Percentiles rank a stretch among this genome's conserved stretches.
Evolutionary conservation across 1,139 yeast species (phyloP).

Genomic region (Yamadazyma taylorii): DNA sequence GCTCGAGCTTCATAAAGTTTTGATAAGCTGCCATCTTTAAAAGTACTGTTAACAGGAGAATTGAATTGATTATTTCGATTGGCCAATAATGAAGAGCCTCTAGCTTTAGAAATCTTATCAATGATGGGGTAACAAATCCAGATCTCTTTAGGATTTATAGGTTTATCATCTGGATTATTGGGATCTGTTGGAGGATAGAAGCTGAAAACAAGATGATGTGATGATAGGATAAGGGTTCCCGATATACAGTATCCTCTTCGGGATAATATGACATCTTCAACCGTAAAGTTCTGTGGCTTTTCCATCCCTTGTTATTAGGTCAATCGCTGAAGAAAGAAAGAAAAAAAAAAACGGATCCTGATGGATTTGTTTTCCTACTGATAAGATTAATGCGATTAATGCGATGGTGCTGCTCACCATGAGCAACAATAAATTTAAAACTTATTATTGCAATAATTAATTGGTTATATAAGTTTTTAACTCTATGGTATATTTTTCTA

Average conservation of each 20-base stretch:
- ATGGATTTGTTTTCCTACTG: background rate
- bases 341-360: too few relatives aligned
- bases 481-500: too few relatives aligned
- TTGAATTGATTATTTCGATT: slow-evolving; percentile 10
- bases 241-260: slow-evolving; percentile 64
- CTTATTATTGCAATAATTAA: too few relatives aligned
- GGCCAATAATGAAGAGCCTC: slow-evolving; percentile 47
- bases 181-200: slow-evolving; percentile 27
- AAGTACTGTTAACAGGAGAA: slow-evolving; percentile 7
- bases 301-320: slow-evolving; percentile 20
- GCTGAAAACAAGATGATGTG: slow-evolving; percentile 82
- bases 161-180: slow-evolving; percentile 9
- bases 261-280: slow-evolving; percentile 65
- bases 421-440: background rate
- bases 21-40: slow-evolving; percentile 15
- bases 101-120: slow-evolving; percentile 59
- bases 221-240: slow-evolving; percentile 78
- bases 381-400: background rate
- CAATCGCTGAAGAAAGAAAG: background rate
- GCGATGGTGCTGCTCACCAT: too few relatives aligned
- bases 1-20: slow-evolving; percentile 13
- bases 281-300: slow-evolving; percentile 35
- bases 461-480: too few relatives aligned
- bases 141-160: slow-evolving; percentile 56
- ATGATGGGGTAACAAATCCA: slow-evolving; percentile 95